Evolutionary conservation across 352 stramenopile species (phyloP).

Genomic region (Thalassiosira sp.): DNA sequence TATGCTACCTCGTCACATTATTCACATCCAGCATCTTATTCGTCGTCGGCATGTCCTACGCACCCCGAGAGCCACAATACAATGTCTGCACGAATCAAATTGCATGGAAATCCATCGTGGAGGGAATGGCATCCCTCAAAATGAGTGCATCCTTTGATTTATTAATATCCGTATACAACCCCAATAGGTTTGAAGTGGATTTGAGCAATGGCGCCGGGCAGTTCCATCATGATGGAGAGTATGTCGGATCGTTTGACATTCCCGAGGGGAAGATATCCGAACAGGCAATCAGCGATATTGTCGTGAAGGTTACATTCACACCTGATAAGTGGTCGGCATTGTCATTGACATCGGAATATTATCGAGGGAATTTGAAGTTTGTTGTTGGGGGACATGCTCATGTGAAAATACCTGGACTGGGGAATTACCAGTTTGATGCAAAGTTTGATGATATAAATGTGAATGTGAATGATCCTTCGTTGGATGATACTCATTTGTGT

Average conservation of each 20-base stretch:
- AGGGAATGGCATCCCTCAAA: slow-evolving; percentile 69
- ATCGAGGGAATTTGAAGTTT: slow-evolving; percentile 67
- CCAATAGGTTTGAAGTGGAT: slow-evolving; percentile 73
- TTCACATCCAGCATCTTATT: slow-evolving; percentile 39
- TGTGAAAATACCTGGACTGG: slow-evolving; percentile 63
- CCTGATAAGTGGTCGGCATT: slow-evolving; percentile 73
- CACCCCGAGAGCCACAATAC: slow-evolving; percentile 64
- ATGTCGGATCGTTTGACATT: slow-evolving; percentile 77
- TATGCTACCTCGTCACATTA: slow-evolving; percentile 60
- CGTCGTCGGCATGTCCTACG: slow-evolving; percentile 49
- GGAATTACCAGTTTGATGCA: slow-evolving; percentile 61
- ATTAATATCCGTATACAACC: slow-evolving; percentile 75
- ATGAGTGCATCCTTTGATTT: slow-evolving; percentile 78
- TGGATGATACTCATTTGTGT: slow-evolving; percentile 74
- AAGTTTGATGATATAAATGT: slow-evolving; percentile 67
- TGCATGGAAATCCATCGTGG: slow-evolving; percentile 75
- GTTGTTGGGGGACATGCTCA: slow-evolving; percentile 61
- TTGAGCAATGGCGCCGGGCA: slow-evolving; percentile 63
- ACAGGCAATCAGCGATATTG: slow-evolving; percentile 75
- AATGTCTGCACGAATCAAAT: slow-evolving; percentile 80
- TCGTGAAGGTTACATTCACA: slow-evolving; percentile 71
- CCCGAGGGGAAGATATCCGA: slow-evolving; percentile 45
- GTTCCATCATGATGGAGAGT: slow-evolving; percentile 67
- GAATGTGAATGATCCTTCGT: slow-evolving; percentile 59
- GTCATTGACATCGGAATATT: slow-evolving; percentile 73